Evolutionary conservation across 2,329 filamentous ascomycete species (phyloP).

Genomic region (Chaetomiaceae sp.): DNA sequence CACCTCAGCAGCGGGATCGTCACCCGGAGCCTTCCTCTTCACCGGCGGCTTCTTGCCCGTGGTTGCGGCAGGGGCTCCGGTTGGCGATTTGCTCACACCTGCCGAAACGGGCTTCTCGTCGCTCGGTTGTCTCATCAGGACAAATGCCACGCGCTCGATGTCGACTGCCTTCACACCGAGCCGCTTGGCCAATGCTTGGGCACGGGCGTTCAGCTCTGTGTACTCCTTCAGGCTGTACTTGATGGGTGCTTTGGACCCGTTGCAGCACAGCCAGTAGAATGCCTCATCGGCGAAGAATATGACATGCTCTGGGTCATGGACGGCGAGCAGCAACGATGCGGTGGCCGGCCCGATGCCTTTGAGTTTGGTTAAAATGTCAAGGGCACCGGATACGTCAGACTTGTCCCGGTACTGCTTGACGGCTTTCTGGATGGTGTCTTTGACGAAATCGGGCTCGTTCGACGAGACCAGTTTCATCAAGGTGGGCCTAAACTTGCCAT

Average conservation of each 20-base stretch:
- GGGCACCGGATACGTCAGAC: conserved; percentile 37
- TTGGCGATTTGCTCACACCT: conserved; percentile 5
- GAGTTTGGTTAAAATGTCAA: conserved; percentile 55
- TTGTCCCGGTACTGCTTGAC: conserved; percentile 42
- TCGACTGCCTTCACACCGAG: conserved; percentile 56
- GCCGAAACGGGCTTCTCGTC: background rate
- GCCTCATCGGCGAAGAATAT: conserved; percentile 80
- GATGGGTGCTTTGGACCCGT: conserved; percentile 48
- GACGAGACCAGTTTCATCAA: conserved; percentile 57
- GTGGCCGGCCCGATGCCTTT: conserved; percentile 76
- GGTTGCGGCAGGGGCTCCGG: conserved; percentile 10
- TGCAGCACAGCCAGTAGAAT: conserved; percentile 65
- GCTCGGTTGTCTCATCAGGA: conserved; percentile 48
- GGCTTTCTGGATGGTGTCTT: conserved; percentile 49
- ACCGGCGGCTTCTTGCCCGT: conserved; percentile 12
- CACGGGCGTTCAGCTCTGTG: conserved; percentile 44
- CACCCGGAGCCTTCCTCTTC: conserved; percentile 23
- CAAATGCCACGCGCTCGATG: conserved; percentile 67
- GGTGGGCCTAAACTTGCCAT: conserved; percentile 59
- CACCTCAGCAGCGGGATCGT: conserved; percentile 13
- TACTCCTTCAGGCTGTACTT: conserved; percentile 72
- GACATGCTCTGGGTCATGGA: conserved; percentile 53
- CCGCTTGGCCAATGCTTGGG: conserved; percentile 41
- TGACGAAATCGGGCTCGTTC: conserved; percentile 54
- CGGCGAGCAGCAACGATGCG: conserved; percentile 67